phyloP scores from a whole-genome alignment of 805 yeast genomes.

The Metschnikowia hibisci region DNA sequence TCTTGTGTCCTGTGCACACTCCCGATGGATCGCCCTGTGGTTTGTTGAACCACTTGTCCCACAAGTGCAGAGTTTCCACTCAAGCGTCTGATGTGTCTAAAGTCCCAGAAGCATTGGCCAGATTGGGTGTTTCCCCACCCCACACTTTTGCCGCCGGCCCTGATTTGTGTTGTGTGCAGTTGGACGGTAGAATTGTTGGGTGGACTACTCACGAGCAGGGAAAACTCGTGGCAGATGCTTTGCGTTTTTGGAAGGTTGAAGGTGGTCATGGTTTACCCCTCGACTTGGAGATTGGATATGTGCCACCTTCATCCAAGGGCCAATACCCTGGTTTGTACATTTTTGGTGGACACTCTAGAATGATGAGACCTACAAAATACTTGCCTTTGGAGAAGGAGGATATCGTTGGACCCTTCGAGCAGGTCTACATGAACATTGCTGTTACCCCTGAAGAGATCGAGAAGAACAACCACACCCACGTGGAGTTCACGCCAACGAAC shows the following conservation, averaged over 20 bases:
- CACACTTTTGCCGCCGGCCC: conserved; percentile 87
- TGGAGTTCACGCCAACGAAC: conserved; percentile 92
- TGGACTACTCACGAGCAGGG: conserved; percentile 94
- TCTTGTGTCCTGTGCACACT: conserved; percentile 97
- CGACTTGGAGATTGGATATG: conserved; percentile 89
- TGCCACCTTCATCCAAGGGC: conserved; percentile 93
- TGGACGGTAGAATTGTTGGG: conserved; percentile 89
- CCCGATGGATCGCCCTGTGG: conserved; percentile 99
- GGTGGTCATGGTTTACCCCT: conserved; percentile 74
- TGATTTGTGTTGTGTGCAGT: conserved; percentile 79
- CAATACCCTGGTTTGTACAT: conserved; percentile 95
- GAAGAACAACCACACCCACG: conserved; percentile 79
- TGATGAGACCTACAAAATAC: conserved; percentile 94
- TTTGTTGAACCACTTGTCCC: conserved; percentile 91
- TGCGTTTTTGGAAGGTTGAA: conserved; percentile 89
- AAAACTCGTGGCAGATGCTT: conserved; percentile 77
- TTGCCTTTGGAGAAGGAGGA: conserved; percentile 80
- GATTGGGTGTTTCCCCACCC: conserved; percentile 79
- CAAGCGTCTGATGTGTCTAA: conserved; percentile 65
- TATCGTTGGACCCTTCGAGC: conserved; percentile 95
- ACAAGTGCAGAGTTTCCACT: conserved; percentile 87
- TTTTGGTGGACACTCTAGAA: conserved; percentile 89
- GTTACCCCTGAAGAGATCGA: conserved; percentile 90
- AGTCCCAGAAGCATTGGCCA: conserved; percentile 61
- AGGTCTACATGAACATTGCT: conserved; percentile 94